Evolutionary conservation across 768 basidiomycete species (phyloP).

Genomic region (Lentinula sp.): DNA sequence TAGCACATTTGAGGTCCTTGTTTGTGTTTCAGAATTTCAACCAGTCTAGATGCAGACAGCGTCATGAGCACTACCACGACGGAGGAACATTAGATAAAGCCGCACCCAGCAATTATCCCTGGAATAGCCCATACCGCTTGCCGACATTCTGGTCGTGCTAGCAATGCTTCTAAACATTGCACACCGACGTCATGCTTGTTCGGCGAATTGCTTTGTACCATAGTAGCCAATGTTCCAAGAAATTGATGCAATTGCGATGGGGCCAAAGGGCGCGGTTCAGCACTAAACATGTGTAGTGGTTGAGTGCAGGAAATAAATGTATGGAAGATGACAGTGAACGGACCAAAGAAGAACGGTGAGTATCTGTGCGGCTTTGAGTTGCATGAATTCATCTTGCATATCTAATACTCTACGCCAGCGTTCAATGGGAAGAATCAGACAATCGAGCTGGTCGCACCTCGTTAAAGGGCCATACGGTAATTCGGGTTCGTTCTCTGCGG

Average conservation of each 20-base stretch:
- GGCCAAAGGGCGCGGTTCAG: constrained; percentile 42
- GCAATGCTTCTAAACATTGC: constrained; percentile 81
- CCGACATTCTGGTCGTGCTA: constrained; percentile 77
- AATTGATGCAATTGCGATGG: constrained; percentile 55
- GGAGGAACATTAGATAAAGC: background rate
- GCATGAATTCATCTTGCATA: constrained; percentile 91
- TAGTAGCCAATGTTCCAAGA: constrained; percentile 48
- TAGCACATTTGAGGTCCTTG: constrained; percentile 93
- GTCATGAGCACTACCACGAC: background rate
- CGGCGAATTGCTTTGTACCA: constrained; percentile 53
- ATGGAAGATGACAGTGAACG: constrained; percentile 12
- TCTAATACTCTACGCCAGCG: constrained; percentile 57
- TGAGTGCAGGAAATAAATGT: constrained; percentile 4
- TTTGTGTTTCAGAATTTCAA: constrained; percentile 76
- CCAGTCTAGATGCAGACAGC: constrained; percentile 44
- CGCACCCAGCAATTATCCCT: constrained; percentile 63
- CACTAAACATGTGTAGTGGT: constrained; percentile 23
- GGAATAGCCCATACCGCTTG: constrained; percentile 75
- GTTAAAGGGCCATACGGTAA: constrained; percentile 78
- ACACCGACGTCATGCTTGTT: constrained; percentile 86
- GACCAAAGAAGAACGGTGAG: constrained; percentile 81
- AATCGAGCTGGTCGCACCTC: constrained; percentile 35
- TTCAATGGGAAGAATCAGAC: constrained; percentile 5
- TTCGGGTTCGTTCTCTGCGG: constrained; percentile 64
- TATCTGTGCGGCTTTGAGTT: constrained; percentile 84